phyloP scores from a whole-genome alignment of 768 basidiomycete genomes.

The Lactarius pseudohatsudake region DNA sequence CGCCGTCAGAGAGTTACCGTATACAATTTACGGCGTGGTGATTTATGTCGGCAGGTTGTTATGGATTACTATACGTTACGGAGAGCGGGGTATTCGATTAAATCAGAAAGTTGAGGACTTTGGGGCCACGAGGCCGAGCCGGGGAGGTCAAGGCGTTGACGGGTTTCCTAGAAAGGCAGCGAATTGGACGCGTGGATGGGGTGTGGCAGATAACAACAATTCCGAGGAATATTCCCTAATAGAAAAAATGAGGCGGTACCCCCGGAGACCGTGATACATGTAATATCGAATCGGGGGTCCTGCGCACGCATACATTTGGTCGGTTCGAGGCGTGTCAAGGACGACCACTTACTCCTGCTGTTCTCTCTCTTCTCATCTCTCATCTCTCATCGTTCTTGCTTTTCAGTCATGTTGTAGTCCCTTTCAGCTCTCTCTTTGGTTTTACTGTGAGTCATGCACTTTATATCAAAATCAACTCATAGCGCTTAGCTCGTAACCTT shows the following conservation, averaged over 20 bases:
- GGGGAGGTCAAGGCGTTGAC: not conserved
- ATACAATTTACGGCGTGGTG: not conserved
- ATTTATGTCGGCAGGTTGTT: conserved; percentile 43
- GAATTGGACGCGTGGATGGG: not conserved
- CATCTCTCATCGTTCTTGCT: conserved; percentile 4
- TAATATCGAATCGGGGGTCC: not conserved
- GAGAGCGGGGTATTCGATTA: conserved; percentile 54
- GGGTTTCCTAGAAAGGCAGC: not conserved
- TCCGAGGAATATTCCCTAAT: conserved; percentile 5
- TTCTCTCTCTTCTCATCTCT: not conserved
- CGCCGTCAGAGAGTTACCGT: not conserved
- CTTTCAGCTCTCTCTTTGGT: not conserved
- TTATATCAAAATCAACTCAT: not conserved
- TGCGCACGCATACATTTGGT: not conserved
- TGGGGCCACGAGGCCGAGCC: not conserved
- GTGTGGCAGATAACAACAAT: not conserved
- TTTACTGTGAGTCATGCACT: conserved; percentile 20
- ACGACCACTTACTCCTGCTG: not conserved
- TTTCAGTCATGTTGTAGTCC: conserved; percentile 26
- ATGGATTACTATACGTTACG: conserved; percentile 54
- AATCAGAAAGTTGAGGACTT: conserved; percentile 34
- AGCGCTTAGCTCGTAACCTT: not conserved
- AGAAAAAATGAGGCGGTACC: not conserved
- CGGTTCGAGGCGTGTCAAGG: not conserved
- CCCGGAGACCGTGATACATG: not conserved